Evolutionary conservation across 2,329 filamentous ascomycete species (phyloP).

Genomic region (Periglandula ipomoeae): DNA sequence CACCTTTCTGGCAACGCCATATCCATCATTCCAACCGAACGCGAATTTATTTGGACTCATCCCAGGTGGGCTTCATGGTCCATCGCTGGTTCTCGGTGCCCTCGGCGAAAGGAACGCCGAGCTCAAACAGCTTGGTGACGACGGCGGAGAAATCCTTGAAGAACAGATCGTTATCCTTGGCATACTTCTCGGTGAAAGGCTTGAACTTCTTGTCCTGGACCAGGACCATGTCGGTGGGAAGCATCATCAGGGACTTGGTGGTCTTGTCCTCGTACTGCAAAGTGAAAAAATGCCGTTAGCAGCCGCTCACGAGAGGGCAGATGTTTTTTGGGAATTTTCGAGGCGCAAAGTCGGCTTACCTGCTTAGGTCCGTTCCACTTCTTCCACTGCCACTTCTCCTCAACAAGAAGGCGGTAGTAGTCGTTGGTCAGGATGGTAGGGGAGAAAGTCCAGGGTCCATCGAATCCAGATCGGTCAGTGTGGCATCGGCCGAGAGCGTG

Average conservation of each 20-base stretch:
- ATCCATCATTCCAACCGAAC: not conserved
- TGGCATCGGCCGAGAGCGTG: conserved; percentile 89
- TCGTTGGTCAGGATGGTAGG: conserved; percentile 91
- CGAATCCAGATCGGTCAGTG: conserved; percentile 76
- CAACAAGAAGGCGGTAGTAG: conserved; percentile 77
- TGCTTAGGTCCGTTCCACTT: conserved; percentile 88
- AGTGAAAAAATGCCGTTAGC: conserved; percentile 3
- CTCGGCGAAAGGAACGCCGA: conserved; percentile 80
- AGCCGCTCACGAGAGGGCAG: not conserved
- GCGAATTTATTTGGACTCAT: conserved; percentile 19
- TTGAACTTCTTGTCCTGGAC: conserved; percentile 83
- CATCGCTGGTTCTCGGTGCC: conserved; percentile 46
- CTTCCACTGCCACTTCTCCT: conserved; percentile 87
- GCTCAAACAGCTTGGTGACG: conserved; percentile 77
- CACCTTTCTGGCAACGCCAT: not conserved
- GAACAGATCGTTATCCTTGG: conserved; percentile 82
- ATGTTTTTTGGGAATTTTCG: conserved; percentile 10
- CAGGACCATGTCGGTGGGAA: conserved; percentile 83
- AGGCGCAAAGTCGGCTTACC: conserved; percentile 22
- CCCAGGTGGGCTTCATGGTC: conserved; percentile 52
- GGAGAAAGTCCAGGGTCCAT: conserved; percentile 87
- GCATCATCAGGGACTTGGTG: conserved; percentile 91
- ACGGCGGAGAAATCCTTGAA: conserved; percentile 86
- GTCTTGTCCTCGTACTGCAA: conserved; percentile 77
- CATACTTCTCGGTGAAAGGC: conserved; percentile 74